Evolutionary conservation across 768 basidiomycete genomes (phyloP), one percentile per base, ranked within the genome.

Genomic region (Rhizopogon vesiculosus): DNA sequence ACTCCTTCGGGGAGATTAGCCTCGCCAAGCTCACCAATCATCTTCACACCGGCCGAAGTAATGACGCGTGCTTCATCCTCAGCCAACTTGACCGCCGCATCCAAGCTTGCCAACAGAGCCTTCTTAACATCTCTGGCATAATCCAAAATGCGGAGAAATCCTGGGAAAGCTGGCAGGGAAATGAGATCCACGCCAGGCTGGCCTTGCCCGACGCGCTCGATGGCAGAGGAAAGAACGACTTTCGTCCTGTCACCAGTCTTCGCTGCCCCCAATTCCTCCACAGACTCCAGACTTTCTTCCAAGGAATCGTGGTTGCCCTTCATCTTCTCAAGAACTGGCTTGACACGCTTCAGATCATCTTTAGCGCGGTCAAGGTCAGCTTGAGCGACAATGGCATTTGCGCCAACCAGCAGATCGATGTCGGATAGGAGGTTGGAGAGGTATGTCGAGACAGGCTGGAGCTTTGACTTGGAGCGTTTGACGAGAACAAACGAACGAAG

Each of bases 381-480:
- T 55, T 86, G 80, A 2, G 97, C 94, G n/a, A 93, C 84, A 57
- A 93, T 83, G 31, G 85, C 82, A 66, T 99, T 99, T 58, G 93
- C 82, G 10, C 84, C 77, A 3, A 89, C 89, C 56, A 99, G 84
- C 25, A 97, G 75, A 59, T 93, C 91, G 49, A 99, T 78, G 68
- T 99, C 96, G 49, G 85, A 77, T 57, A 99, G 81, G n/a, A 98
- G 79, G 66, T 96, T 87, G 61, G 81, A 80, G 50, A 99, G 82
- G 73, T 96, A 99, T 13, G 93, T 96, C 57, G 89, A 84, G 12
- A 87, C 94, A 15, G 97, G 97, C 22, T 90, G 86, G 43, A 99
- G 86, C 74, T 98, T 99, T 45, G 93, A 96, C 73, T 92, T 93
- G n/a, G 89, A 81, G 28, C 97, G 87, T 76, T 98, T 98, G 72